Percentiles rank a stretch among this genome's conserved stretches.
These are phyloP conservation scores for Brassica hybrid DNA, from an alignment of 441 rosid genomes.

Conservation along the genomic window DNA sequence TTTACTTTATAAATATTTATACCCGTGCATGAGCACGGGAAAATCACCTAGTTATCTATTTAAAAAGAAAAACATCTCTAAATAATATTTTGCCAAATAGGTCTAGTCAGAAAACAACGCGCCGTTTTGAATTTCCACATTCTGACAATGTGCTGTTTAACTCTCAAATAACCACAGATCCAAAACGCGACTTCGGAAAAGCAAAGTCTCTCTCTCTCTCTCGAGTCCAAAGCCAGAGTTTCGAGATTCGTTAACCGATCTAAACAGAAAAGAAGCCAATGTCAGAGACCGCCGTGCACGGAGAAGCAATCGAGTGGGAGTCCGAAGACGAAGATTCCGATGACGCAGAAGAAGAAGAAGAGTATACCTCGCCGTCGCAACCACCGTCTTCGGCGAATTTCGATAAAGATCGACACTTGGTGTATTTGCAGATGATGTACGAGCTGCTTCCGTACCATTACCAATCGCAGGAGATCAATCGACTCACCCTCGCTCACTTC, in stretches of 20 bases:
- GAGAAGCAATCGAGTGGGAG: slow-evolving; percentile 31
- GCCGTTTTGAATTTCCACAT: not conserved
- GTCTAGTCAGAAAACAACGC: not conserved
- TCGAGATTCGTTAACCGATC: slow-evolving; percentile 37
- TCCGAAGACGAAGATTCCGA: slow-evolving; percentile 26
- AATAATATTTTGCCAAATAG: not conserved
- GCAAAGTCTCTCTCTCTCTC: not conserved
- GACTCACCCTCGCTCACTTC: slow-evolving; percentile 85
- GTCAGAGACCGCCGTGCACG: slow-evolving; percentile 34
- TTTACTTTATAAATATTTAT: too few species aligned
- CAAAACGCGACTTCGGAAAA: slow-evolving; percentile 15
- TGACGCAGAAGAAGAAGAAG: slow-evolving; percentile 35
- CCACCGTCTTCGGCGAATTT: slow-evolving; percentile 44
- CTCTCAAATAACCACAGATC: slow-evolving; percentile 7
- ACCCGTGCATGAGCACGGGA: too few species aligned
- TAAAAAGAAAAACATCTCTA: too few species aligned
- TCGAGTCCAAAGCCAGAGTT: slow-evolving; percentile 9
- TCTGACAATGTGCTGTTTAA: slow-evolving; percentile 3
- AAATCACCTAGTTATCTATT: too few species aligned
- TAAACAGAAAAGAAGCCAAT: not conserved
- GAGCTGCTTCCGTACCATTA: slow-evolving; percentile 65
- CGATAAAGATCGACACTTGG: slow-evolving; percentile 67
- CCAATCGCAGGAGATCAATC: slow-evolving; percentile 93
- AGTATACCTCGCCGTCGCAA: slow-evolving; percentile 31
- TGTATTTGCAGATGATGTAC: slow-evolving; percentile 82